Evolutionary conservation across 371 early-diverging fungal genomes (phyloP).

Genomic region (Syncephalastrum monosporum): DNA sequence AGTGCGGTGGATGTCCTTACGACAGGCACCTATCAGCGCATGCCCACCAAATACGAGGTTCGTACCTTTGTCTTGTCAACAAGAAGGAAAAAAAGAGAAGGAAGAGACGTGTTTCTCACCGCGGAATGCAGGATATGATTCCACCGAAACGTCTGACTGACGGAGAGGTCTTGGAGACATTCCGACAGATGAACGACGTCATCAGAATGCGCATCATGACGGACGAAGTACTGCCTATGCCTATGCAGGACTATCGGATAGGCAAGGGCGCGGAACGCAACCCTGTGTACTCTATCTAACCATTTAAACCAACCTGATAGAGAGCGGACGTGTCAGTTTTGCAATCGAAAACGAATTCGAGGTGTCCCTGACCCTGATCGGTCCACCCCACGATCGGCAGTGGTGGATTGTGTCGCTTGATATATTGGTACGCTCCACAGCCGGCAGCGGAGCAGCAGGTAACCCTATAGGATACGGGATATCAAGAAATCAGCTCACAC

Average conservation of each 20-base stretch:
- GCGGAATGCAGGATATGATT: slow-evolving; percentile 39
- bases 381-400: slow-evolving; percentile 45
- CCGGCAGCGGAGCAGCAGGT: slow-evolving; percentile 36
- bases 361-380: slow-evolving; percentile 57
- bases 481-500: too few species aligned
- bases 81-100: too few species aligned
- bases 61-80: neutral
- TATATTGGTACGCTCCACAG: slow-evolving; percentile 46
- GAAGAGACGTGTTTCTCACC: too few species aligned
- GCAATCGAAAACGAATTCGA: slow-evolving; percentile 71
- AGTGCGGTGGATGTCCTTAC: slow-evolving; percentile 77
- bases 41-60: slow-evolving; percentile 59
- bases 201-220: slow-evolving; percentile 68
- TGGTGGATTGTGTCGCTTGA: slow-evolving; percentile 64
- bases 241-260: slow-evolving; percentile 61
- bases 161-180: slow-evolving; percentile 53
- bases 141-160: slow-evolving; percentile 54
- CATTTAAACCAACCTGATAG: neutral
- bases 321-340: slow-evolving; percentile 54
- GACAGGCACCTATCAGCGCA: slow-evolving; percentile 70
- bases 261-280: slow-evolving; percentile 18
- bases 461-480: neutral
- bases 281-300: neutral
- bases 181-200: slow-evolving; percentile 65
- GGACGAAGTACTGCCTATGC: slow-evolving; percentile 60